These are phyloP conservation scores for Penicillium brasilianum DNA, from an alignment of 2,329 filamentous ascomycete genomes.

Conservation along the genomic window DNA sequence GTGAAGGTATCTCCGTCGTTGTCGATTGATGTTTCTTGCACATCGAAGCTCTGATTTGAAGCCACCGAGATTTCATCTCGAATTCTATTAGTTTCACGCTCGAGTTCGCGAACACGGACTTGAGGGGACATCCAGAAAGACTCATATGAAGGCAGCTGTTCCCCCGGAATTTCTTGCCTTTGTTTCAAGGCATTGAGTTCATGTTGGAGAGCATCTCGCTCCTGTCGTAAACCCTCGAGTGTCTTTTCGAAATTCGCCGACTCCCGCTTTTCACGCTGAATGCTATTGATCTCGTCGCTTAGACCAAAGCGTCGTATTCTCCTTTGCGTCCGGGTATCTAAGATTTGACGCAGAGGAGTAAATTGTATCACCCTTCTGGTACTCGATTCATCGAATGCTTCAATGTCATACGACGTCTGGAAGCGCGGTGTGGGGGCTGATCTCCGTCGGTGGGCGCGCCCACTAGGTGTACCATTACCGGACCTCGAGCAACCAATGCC, in stretches of 20 bases:
- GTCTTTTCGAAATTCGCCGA: constrained; percentile 33
- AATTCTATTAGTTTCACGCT: constrained; percentile 26
- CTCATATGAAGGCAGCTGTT: constrained; percentile 20
- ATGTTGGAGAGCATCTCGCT: constrained; percentile 36
- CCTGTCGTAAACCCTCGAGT: constrained; percentile 32
- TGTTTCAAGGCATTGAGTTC: constrained; percentile 33
- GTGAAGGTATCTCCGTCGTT: constrained; percentile 35
- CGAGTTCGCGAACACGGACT: constrained; percentile 26
- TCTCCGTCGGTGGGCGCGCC: constrained; percentile 33
- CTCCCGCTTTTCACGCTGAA: constrained; percentile 48
- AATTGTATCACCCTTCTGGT: constrained; percentile 49
- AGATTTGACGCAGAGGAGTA: constrained; percentile 49
- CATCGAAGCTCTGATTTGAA: constrained; percentile 10
- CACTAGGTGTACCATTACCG: constrained; percentile 36
- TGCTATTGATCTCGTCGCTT: constrained; percentile 53
- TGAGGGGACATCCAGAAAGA: constrained; percentile 25
- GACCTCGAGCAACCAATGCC: constrained; percentile 26
- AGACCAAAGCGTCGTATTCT: constrained; percentile 52
- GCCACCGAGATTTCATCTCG: constrained; percentile 29
- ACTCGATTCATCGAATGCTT: constrained; percentile 25
- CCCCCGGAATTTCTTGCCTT: constrained; percentile 10
- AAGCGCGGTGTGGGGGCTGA: constrained; percentile 41
- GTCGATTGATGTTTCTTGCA: constrained; percentile 1
- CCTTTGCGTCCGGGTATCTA: constrained; percentile 50
- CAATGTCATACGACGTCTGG: constrained; percentile 28